phyloP scores from a whole-genome alignment of 192 early-diverging fungal genomes.

The Coemansia sp. region DNA sequence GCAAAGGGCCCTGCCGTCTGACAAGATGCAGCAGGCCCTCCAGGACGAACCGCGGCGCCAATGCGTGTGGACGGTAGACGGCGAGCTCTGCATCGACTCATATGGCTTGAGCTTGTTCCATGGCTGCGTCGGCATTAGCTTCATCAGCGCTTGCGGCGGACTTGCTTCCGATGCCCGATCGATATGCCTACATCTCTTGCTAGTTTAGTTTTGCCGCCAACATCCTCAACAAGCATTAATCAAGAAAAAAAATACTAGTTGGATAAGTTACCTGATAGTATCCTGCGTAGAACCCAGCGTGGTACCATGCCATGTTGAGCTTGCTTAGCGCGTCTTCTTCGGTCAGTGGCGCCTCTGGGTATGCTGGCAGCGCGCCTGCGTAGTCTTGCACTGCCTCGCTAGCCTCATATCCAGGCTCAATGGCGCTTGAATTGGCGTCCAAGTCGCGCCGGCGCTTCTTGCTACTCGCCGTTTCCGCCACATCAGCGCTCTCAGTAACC shows the following conservation, averaged over 20 bases:
- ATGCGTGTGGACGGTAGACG: neutral
- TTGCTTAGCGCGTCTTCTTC: constrained; percentile 66
- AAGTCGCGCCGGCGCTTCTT: constrained; percentile 22
- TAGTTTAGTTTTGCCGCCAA: neutral
- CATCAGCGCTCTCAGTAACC: constrained; percentile 2
- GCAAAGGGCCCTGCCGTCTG: neutral
- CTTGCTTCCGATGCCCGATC: constrained; percentile 11
- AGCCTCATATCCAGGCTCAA: neutral
- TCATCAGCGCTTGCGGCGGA: neutral
- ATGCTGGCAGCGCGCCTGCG: neutral
- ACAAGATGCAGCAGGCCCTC: neutral
- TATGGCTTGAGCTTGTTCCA: constrained; percentile 6
- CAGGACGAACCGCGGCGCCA: neutral
- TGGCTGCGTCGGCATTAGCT: constrained; percentile 5
- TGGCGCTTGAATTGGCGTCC: neutral
- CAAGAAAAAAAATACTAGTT: neutral
- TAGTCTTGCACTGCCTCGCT: constrained; percentile 3
- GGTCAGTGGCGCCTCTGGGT: constrained; percentile 13
- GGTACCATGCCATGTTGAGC: constrained; percentile 78
- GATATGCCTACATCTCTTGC: constrained; percentile 17
- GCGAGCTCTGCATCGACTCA: neutral
- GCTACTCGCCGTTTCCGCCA: constrained; percentile 8
- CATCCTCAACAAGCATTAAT: neutral
- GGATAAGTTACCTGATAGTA: constrained; percentile 61
- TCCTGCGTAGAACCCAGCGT: constrained; percentile 74